phyloP scores from a whole-genome alignment of 176 grass and related monocot genomes.

The Cenchrus fungigraminus region DNA sequence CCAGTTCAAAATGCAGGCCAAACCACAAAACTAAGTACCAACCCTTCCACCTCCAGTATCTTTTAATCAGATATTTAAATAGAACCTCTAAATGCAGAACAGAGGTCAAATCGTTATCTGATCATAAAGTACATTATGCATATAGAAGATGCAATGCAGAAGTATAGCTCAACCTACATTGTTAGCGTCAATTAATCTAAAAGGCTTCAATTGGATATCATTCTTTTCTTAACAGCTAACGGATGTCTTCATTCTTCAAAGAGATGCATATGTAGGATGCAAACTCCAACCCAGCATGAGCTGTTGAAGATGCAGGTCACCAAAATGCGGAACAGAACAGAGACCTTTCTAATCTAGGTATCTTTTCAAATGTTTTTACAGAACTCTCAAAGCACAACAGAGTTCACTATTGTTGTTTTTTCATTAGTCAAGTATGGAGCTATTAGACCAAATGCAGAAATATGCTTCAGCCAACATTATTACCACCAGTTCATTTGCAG shows the following conservation, averaged over 20 bases:
- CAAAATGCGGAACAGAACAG: neutral
- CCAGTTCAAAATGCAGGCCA: neutral
- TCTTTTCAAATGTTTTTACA: neutral
- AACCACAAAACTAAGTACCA: neutral
- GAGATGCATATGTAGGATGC: neutral
- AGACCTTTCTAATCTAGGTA: neutral
- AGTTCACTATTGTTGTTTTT: neutral
- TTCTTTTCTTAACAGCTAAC: neutral
- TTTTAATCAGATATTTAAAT: constrained; percentile 8
- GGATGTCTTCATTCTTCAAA: neutral
- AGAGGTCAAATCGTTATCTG: neutral
- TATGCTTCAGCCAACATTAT: neutral
- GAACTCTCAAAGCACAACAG: neutral
- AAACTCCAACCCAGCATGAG: neutral
- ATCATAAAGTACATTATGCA: neutral
- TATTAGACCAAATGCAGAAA: neutral
- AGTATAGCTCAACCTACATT: neutral
- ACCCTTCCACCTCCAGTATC: neutral
- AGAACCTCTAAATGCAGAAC: neutral
- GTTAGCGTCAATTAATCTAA: neutral
- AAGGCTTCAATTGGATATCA: neutral
- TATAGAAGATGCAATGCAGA: neutral
- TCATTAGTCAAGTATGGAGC: neutral
- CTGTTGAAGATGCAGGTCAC: neutral
- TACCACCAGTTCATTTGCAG: constrained; percentile 17